Conservation (phyloP, 2,329 filamentous ascomycete species). For the Alternaria sp. region DNA sequence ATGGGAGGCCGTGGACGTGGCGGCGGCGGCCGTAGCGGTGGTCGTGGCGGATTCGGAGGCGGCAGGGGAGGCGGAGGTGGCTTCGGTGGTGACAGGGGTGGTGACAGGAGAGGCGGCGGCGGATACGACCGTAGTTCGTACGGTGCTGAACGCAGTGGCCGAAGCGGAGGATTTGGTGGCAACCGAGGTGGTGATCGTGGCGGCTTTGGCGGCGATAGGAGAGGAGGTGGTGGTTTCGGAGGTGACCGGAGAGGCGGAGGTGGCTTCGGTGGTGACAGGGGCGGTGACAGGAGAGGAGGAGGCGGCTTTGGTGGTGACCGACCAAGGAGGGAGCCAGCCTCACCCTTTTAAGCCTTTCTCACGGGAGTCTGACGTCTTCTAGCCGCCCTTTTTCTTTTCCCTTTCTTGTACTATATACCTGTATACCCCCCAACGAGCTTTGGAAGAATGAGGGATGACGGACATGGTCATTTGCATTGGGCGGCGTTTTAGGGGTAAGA, state of each 20-base stretch:
- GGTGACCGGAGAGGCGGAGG: constrained; percentile 20
- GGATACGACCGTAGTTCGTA: background rate
- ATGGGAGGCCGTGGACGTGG: constrained; percentile 24
- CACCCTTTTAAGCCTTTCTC: constrained; percentile 11
- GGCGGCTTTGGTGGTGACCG: constrained; percentile 15
- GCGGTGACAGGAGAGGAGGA: constrained; percentile 19
- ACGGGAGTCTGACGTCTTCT: background rate
- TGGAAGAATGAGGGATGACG: background rate
- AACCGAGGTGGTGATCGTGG: constrained; percentile 13
- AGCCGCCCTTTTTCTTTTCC: constrained; percentile 7
- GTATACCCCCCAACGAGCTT: constrained; percentile 22
- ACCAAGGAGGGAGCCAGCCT: constrained; percentile 22
- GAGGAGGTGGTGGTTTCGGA: constrained; percentile 22
- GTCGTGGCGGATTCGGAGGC: constrained; percentile 28
- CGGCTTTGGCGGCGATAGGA: constrained; percentile 23
- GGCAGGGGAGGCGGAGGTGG: constrained; percentile 12
- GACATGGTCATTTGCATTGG: constrained; percentile 15
- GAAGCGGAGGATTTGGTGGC: constrained; percentile 14
- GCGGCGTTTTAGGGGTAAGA: constrained; percentile 11
- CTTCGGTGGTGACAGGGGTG: constrained; percentile 17
- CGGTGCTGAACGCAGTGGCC: constrained; percentile 17
- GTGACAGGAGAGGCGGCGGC: background rate
- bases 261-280: constrained; percentile 27
- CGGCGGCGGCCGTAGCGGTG: constrained; percentile 20
- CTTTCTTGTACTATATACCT: constrained; percentile 27